phyloP scores from a whole-genome alignment of 768 basidiomycete species.

The Pleurotus salmoneostramineus region DNA sequence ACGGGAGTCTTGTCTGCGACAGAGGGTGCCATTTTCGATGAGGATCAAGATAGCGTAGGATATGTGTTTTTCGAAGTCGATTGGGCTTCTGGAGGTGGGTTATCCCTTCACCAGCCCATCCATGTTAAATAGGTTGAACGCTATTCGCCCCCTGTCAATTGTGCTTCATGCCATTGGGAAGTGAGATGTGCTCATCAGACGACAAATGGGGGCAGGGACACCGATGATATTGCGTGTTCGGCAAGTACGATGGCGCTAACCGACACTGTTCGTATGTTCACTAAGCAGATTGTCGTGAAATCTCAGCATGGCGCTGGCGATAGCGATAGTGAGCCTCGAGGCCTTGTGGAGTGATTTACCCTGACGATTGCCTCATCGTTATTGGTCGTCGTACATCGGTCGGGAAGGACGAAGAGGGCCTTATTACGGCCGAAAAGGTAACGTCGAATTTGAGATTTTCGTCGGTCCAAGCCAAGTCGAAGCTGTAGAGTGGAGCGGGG shows the following conservation, averaged over 20 bases:
- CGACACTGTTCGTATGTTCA: not conserved
- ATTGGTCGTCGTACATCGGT: too few species aligned
- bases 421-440: too few species aligned
- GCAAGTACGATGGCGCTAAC: slow-evolving; percentile 4
- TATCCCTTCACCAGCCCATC: not conserved
- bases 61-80: not conserved
- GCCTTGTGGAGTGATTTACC: not conserved
- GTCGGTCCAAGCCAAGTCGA: too few species aligned
- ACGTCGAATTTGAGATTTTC: too few species aligned
- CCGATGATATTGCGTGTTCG: not conserved
- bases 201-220: not conserved
- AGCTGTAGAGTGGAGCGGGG: too few species aligned
- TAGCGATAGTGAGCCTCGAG: not conserved
- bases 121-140: not conserved
- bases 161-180: slow-evolving; percentile 1
- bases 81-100: not conserved
- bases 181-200: slow-evolving; percentile 2
- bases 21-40: slow-evolving; percentile 2
- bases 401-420: too few species aligned
- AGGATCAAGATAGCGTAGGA: not conserved
- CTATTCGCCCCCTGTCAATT: not conserved
- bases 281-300: not conserved
- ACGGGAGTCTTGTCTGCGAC: slow-evolving; percentile 3
- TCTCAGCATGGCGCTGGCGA: not conserved
- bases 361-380: not conserved